Conservation (phyloP, 2,329 filamentous ascomycete species). For the Zelopaecilomyces penicillatus region DNA sequence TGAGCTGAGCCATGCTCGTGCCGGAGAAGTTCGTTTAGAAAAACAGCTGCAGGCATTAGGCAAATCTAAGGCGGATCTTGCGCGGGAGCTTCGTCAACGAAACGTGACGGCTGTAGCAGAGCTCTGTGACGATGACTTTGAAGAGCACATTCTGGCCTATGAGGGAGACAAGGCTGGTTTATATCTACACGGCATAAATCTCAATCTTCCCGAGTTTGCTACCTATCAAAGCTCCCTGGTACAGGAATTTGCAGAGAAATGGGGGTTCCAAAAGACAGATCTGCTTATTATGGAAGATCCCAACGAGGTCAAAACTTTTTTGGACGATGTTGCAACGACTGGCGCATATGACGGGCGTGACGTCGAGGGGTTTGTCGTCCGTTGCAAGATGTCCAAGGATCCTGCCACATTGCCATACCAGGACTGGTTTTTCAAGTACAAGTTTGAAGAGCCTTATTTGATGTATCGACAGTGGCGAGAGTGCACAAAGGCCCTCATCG, state of each 20-base stretch:
- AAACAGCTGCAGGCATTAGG: constrained; percentile 69
- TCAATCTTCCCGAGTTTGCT: constrained; percentile 85
- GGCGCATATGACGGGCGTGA: constrained; percentile 86
- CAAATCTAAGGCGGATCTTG: constrained; percentile 70
- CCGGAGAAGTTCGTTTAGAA: constrained; percentile 75
- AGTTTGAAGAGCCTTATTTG: constrained; percentile 96
- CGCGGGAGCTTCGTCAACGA: constrained; percentile 62
- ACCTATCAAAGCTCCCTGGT: constrained; percentile 80
- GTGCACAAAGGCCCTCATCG: constrained; percentile 83
- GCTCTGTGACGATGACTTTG: constrained; percentile 90
- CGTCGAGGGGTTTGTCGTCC: constrained; percentile 93
- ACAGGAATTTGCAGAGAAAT: constrained; percentile 79
- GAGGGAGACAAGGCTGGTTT: constrained; percentile 74
- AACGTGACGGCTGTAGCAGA: constrained; percentile 95
- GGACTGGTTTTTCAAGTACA: constrained; percentile 99
- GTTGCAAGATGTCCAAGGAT: constrained; percentile 63
- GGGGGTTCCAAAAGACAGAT: constrained; percentile 89
- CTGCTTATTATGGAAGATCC: constrained; percentile 71
- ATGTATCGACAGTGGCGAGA: constrained; percentile 99
- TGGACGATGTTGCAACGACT: constrained; percentile 78
- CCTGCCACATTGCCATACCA: constrained; percentile 47
- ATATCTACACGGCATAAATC: constrained; percentile 92
- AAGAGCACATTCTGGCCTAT: constrained; percentile 94
- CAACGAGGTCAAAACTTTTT: constrained; percentile 64
- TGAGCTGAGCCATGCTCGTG: constrained; percentile 71